Conservation (phyloP, 306 rosid species). For the Dalbergia oliveri region DNA sequence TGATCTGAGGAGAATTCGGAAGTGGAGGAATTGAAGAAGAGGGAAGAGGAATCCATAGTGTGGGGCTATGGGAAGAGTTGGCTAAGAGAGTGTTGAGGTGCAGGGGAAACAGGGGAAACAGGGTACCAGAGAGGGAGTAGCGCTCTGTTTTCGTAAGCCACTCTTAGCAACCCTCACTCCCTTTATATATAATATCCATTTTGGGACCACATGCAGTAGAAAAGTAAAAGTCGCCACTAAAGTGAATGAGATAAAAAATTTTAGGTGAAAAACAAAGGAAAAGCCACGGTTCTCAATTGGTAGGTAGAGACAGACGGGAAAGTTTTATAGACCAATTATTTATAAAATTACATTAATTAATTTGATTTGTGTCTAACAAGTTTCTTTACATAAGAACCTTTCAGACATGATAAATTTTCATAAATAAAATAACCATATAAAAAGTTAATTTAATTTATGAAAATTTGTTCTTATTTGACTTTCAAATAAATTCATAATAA, state of each 20-base stretch:
- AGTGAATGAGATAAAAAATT: constrained; percentile 1
- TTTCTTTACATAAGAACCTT: too few species aligned
- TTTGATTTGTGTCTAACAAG: too few species aligned
- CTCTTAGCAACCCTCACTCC: background rate
- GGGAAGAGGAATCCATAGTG: constrained; percentile 52
- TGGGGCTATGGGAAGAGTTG: background rate
- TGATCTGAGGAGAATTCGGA: constrained; percentile 70
- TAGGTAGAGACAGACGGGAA: too few species aligned
- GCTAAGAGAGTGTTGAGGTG: background rate
- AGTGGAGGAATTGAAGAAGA: constrained; percentile 55
- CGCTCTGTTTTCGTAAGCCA: constrained; percentile 43
- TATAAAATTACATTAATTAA: too few species aligned
- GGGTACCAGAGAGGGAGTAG: background rate
- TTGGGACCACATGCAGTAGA: background rate
- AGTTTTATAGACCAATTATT: too few species aligned
- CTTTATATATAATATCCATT: constrained; percentile 31
- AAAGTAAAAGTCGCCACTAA: constrained; percentile 46
- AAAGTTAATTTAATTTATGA: too few species aligned
- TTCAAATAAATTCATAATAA: too few species aligned
- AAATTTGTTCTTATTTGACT: too few species aligned
- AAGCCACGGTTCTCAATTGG: too few species aligned
- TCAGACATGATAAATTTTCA: too few species aligned
- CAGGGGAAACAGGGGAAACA: background rate
- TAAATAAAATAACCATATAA: too few species aligned
- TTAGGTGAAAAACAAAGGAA: background rate